phyloP scores from a whole-genome alignment of 257 asterid species.

The Solanum etuberosum region DNA sequence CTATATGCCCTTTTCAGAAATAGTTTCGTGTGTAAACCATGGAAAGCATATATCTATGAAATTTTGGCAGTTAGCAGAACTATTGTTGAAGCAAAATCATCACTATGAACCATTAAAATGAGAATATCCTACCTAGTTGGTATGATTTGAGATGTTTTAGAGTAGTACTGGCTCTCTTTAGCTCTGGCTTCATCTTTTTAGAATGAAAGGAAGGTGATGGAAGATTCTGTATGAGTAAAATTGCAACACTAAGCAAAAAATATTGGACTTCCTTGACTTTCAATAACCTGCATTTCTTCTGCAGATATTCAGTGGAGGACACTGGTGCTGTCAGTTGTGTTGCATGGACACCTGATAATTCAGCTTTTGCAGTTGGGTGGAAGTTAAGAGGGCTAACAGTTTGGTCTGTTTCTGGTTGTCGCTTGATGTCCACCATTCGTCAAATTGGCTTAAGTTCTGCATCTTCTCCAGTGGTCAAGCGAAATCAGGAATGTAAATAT shows the following conservation, averaged over 20 bases:
- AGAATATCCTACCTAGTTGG: background rate
- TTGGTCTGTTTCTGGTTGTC: constrained; percentile 99
- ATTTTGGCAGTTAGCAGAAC: background rate
- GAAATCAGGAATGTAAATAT: constrained; percentile 70
- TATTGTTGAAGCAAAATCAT: background rate
- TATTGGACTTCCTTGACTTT: background rate
- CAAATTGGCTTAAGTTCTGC: constrained; percentile 85
- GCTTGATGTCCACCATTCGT: constrained; percentile 95
- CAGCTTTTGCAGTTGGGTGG: constrained; percentile 99
- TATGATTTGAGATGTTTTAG: background rate
- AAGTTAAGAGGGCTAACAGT: constrained; percentile 90
- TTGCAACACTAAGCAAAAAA: background rate
- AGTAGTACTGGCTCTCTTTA: background rate
- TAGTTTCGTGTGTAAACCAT: background rate
- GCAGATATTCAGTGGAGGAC: constrained; percentile 86
- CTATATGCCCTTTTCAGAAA: background rate
- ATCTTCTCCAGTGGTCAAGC: constrained; percentile 83
- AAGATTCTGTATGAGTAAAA: background rate
- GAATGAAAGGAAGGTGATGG: background rate
- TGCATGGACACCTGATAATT: constrained; percentile 94
- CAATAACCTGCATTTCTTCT: background rate
- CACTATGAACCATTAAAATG: background rate
- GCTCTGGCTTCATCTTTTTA: background rate
- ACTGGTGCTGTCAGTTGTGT: constrained; percentile 95
- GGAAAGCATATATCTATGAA: background rate